A percentile compares a stretch with the other conserved stretches of the same genome.
These are phyloP conservation scores for Syncephalastrum sp. DNA, from an alignment of 371 early-diverging fungal genomes.

Conservation along the genomic window DNA sequence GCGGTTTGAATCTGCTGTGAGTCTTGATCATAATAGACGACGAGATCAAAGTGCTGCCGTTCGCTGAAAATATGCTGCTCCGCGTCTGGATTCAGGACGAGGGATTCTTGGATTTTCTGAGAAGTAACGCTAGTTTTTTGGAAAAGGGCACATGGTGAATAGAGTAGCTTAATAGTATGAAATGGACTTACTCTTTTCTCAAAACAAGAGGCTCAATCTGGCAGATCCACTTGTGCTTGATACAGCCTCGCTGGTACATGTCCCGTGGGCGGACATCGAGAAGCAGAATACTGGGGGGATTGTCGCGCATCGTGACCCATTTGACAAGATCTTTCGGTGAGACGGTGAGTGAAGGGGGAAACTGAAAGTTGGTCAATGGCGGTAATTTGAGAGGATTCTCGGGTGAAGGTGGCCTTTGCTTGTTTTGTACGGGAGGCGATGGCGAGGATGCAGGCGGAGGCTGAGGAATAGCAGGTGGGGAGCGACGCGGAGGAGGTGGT, in stretches of 20 bases:
- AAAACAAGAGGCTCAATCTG: slow-evolving; percentile 81
- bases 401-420: not conserved
- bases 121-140: slow-evolving; percentile 35
- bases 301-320: slow-evolving; percentile 30
- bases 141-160: too few relatives aligned
- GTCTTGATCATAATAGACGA: slow-evolving; percentile 74
- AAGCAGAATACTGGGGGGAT: slow-evolving; percentile 62
- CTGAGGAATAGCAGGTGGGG: slow-evolving; percentile 2
- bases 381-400: slow-evolving; percentile 12
- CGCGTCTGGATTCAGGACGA: slow-evolving; percentile 43
- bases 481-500: not conserved
- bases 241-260: slow-evolving; percentile 68
- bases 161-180: not conserved
- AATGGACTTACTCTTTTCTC: slow-evolving; percentile 46
- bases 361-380: slow-evolving; percentile 23
- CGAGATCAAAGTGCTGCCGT: slow-evolving; percentile 69
- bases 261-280: slow-evolving; percentile 79
- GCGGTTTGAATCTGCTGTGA: slow-evolving; percentile 22
- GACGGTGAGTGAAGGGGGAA: slow-evolving; percentile 24
- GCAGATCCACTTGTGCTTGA: slow-evolving; percentile 68
- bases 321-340: slow-evolving; percentile 44
- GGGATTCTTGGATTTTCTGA: slow-evolving; percentile 40
- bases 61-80: slow-evolving; percentile 62
- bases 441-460: slow-evolving; percentile 1
- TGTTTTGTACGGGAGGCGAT: slow-evolving; percentile 7